Base-by-base conservation (phyloP, 345 rosid species). In the Isatis tinctoria region DNA sequence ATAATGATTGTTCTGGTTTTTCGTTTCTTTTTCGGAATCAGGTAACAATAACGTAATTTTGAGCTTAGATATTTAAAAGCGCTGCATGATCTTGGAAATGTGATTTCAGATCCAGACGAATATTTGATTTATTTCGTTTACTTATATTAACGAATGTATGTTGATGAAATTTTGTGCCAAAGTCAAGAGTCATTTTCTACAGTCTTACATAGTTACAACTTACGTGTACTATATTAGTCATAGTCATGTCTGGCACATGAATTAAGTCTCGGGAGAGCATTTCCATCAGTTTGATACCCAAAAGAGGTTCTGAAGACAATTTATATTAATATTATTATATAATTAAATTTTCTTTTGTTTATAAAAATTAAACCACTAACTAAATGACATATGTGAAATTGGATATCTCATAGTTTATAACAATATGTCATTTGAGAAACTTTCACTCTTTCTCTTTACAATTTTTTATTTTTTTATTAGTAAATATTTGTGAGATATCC, bases 181-280 rank as follows among this genome's bases (percentile, higher is more conserved):
- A 67, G 68, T 28, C 47, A 49, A 60, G 40, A 9, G 78, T 67
- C 73, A 59, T 65, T 67, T 51, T 68, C 39, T 60, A 45, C 33
- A 60, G 37, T 39, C 52, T 45, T 66, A 26, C 66, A 22, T 73
- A 48, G 66, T 57, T 45, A 65, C 78, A 45, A 53, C 13, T 32
- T 75, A 8, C 70, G 43, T 53, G 16, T 47, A 74, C 60, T 54
- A 32, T 44, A 49, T 8, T 45, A 64, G 66, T 74, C 66, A 37
- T 26, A 47, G 67, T 67, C 78, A 37, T 58, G 61, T 37, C 44
- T 67, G 56, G 43, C 52, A 48, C 67, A 36, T 74, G 32, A 58
- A 57, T 74, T 58, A 45, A 58, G n/a, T n/a, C 62, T 65, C 32
- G 66, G n/a, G n/a, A n/a, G n/a, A n/a, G n/a, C n/a, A n/a, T n/a